Conservation (phyloP, 2,329 filamentous ascomycete genomes). For the Exophiala calicioides region DNA sequence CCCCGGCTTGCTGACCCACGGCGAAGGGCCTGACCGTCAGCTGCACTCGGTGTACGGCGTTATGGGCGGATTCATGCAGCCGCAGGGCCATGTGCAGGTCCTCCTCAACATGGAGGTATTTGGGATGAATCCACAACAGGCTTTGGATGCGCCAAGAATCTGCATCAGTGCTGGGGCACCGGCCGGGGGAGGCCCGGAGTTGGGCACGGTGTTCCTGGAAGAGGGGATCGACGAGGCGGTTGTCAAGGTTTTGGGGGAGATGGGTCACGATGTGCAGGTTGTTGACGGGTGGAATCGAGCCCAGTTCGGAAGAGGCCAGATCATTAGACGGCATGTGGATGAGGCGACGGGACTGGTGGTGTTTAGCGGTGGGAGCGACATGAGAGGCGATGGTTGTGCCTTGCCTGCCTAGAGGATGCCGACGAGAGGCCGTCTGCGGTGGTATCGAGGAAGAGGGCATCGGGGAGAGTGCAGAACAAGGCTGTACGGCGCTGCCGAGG, state of each 20-base stretch:
- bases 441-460: neutral
- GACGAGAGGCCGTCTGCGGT: too few relatives aligned
- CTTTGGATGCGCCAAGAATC: conserved; percentile 86
- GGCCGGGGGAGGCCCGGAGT: conserved; percentile 9
- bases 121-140: conserved; percentile 77
- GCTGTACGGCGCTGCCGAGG: too few relatives aligned
- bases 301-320: conserved; percentile 82
- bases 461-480: too few relatives aligned
- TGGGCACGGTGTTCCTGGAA: conserved; percentile 67
- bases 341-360: conserved; percentile 63
- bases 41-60: conserved; percentile 89
- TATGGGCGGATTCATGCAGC: conserved; percentile 99
- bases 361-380: conserved; percentile 88
- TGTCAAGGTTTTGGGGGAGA: conserved; percentile 62
- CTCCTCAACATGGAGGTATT: conserved; percentile 86
- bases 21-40: conserved; percentile 57
- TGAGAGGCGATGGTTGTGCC: conserved; percentile 78
- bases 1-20: conserved; percentile 81
- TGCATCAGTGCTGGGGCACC: conserved; percentile 78
- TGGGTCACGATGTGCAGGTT: conserved; percentile 74
- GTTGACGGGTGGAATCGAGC: conserved; percentile 64
- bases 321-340: conserved; percentile 77
- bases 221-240: conserved; percentile 74
- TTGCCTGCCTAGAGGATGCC: conserved; percentile 46
- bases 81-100: conserved; percentile 92